Percentiles rank a stretch among this genome's conserved stretches.
Conservation (phyloP, 2,329 filamentous ascomycete genomes). For the Polytolypa hystricis region DNA sequence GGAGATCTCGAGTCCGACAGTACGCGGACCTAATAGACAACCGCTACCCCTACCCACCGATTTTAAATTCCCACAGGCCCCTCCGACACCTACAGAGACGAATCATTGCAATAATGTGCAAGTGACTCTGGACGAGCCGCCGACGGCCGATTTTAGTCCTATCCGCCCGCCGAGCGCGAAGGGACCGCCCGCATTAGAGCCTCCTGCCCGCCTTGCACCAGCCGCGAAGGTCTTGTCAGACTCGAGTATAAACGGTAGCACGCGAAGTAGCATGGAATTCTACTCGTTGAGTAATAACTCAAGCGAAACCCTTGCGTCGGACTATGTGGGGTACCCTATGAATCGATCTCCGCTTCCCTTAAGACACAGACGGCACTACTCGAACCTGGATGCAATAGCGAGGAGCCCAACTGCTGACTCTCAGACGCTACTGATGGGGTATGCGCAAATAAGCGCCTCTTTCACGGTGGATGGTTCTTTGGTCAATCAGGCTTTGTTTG, state of each 20-base stretch:
- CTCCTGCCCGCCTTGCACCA: conserved; percentile 26
- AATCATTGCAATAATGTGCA: conserved; percentile 16
- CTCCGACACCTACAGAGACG: conserved; percentile 23
- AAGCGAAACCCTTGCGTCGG: conserved; percentile 81
- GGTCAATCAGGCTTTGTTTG: conserved; percentile 79
- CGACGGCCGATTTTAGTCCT: not conserved
- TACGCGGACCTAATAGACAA: conserved; percentile 12
- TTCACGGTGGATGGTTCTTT: conserved; percentile 88
- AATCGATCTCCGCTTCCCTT: conserved; percentile 43
- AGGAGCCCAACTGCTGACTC: conserved; percentile 13
- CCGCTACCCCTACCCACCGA: conserved; percentile 29
- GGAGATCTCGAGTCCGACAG: conserved; percentile 4
- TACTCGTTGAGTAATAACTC: conserved; percentile 94
- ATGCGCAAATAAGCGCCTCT: conserved; percentile 83
- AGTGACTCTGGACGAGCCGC: not conserved
- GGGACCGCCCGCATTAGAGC: conserved; percentile 18
- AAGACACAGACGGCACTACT: conserved; percentile 34
- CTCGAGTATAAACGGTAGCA: conserved; percentile 54
- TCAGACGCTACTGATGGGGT: conserved; percentile 94
- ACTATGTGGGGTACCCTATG: conserved; percentile 51
- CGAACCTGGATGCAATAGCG: conserved; percentile 26
- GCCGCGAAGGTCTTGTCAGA: conserved; percentile 33
- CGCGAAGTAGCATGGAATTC: conserved; percentile 85
- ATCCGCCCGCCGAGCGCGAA: conserved; percentile 6
- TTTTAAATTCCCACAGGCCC: conserved; percentile 47